These are phyloP conservation scores for Tetraselmis striata DNA, from an alignment of 139 green algal genomes.

Conservation along the genomic window DNA sequence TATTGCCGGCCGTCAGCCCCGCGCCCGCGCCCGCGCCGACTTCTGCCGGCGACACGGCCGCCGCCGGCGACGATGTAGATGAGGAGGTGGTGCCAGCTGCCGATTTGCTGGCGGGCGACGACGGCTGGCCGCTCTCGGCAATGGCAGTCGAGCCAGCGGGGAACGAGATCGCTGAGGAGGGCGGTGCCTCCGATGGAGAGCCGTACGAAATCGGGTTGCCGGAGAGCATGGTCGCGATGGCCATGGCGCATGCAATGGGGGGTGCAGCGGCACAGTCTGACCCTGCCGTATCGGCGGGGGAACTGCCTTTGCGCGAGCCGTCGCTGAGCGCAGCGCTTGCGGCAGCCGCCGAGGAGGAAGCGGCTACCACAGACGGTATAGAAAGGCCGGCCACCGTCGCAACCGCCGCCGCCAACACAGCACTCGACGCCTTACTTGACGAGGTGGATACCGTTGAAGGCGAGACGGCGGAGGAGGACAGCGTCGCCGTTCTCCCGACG, in stretches of 20 bases:
- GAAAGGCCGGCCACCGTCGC: background rate
- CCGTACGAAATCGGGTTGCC: background rate
- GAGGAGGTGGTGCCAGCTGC: no score
- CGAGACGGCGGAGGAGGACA: no score
- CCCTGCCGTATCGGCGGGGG: background rate
- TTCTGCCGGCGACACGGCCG: no score
- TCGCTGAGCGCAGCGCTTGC: background rate
- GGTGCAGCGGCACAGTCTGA: background rate
- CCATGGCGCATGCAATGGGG: background rate
- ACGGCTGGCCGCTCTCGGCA: background rate
- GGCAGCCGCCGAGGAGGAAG: background rate
- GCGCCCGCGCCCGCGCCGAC: no score
- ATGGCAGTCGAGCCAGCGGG: no score
- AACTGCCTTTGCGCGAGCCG: no score
- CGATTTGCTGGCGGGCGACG: background rate
- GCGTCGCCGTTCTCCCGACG: no score
- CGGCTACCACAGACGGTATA: background rate
- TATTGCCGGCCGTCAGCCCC: no score
- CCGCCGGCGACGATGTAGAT: no score
- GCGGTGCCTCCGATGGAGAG: background rate
- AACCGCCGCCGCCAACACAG: background rate
- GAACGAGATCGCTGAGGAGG: no score
- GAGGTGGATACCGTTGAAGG: no score
- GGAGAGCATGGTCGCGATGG: background rate
- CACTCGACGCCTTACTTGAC: background rate